phyloP scores from a whole-genome alignment of 441 rosid genomes.

The Iberis amara region DNA sequence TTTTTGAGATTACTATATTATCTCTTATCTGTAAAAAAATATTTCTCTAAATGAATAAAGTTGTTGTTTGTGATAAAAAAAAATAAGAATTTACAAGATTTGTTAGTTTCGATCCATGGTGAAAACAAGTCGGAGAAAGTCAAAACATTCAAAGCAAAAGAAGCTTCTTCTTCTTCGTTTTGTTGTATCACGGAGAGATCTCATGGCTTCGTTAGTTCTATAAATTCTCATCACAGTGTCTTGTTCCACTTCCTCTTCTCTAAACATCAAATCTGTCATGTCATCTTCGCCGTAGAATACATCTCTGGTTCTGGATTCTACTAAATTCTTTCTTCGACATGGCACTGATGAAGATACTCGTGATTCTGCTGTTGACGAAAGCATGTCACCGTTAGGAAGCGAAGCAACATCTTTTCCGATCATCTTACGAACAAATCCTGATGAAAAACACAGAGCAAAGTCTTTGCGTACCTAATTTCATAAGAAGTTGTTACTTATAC shows the following conservation, averaged over 20 bases:
- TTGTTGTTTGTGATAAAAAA: too few species aligned
- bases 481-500: neutral
- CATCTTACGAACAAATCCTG: conserved; percentile 4
- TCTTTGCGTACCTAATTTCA: conserved; percentile 18
- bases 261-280: conserved; percentile 21
- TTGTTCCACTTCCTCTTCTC: conserved; percentile 27
- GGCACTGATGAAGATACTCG: conserved; percentile 7
- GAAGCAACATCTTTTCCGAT: neutral
- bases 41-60: too few species aligned
- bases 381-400: neutral
- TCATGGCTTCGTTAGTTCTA: conserved; percentile 32
- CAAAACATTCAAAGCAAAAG: conserved; percentile 23
- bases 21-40: too few species aligned
- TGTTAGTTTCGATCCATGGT: too few species aligned
- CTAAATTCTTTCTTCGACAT: conserved; percentile 7
- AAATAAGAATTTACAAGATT: too few species aligned
- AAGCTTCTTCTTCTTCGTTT: conserved; percentile 8
- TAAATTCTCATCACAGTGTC: conserved; percentile 33
- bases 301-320: conserved; percentile 7
- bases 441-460: too few species aligned
- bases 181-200: conserved; percentile 9
- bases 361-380: conserved; percentile 10
- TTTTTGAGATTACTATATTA: too few species aligned
- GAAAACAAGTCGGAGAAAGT: conserved; percentile 26
- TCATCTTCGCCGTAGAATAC: conserved; percentile 36